phyloP scores from a whole-genome alignment of 768 basidiomycete genomes.

The Boletus rufocinnamomeus region DNA sequence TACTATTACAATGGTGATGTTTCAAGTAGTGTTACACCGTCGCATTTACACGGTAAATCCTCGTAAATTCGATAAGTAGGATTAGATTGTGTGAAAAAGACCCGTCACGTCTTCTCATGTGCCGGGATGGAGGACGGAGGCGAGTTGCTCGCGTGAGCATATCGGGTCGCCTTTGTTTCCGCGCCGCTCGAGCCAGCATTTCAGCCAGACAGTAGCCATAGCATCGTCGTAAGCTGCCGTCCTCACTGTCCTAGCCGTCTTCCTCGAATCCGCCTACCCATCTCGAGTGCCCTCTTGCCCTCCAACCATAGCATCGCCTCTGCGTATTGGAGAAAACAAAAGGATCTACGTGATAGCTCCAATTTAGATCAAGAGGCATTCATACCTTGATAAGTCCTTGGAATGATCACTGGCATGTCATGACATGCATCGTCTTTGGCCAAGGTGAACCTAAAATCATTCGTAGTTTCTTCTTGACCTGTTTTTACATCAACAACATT shows the following conservation, averaged over 20 bases:
- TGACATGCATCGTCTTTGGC: constrained; percentile 44
- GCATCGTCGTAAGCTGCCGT: background rate
- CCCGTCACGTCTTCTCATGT: background rate
- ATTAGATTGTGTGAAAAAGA: background rate
- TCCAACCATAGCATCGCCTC: constrained; percentile 89
- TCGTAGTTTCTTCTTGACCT: constrained; percentile 65
- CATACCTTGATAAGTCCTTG: constrained; percentile 68
- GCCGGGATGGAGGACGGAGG: background rate
- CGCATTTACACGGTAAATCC: background rate
- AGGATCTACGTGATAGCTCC: background rate
- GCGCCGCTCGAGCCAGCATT: background rate
- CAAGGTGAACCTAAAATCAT: constrained; percentile 80
- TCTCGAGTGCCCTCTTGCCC: constrained; percentile 68
- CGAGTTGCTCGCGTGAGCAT: background rate
- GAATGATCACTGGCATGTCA: constrained; percentile 51
- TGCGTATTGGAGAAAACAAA: constrained; percentile 30
- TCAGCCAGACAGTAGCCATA: background rate
- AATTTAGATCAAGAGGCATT: background rate
- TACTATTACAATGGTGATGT: too few species aligned
- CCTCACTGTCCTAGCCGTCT: constrained; percentile 21
- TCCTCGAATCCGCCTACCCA: constrained; percentile 65
- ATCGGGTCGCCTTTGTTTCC: background rate
- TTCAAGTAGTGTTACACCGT: too few species aligned
- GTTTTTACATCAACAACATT: constrained; percentile 71
- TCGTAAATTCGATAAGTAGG: background rate